Base-by-base conservation (phyloP, 1,284 basidiomycete genomes). In the Melampsora americana region DNA sequence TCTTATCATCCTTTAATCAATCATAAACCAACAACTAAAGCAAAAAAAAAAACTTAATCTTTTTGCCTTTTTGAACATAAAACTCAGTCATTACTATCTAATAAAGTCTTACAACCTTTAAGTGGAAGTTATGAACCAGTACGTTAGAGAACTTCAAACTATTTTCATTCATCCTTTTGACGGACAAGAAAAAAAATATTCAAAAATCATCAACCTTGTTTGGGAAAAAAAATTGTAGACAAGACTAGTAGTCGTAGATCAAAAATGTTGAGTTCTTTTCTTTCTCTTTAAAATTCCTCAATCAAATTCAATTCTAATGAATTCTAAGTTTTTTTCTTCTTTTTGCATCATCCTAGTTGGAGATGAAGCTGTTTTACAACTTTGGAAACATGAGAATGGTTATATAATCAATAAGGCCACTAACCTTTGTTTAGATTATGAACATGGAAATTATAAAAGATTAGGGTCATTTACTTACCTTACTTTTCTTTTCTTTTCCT, bases 341-440 rank as follows among this genome's bases (percentile, higher is more conserved):
- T n/a, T n/a, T n/a, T n/a, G n/a, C n/a, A n/a, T n/a, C n/a, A n/a
- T n/a, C n/a, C n/a, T 44, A 74, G 71, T 53, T 53, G 64, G 30
- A 4, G 30, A 56, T 20, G 70, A 73, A 44, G 28, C 32, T 23
- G 26, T 16, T n/a, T 30, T 53, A 7, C 71, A 74, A 46, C 62
- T 66, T 20, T 74, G 71, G 71, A 74, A 74, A 66, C 35, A 66
- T 26, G 64, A 66, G 16, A 66, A 66, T 50, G 71, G 71, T 39
- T 66, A 66, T 23, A 11, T 74, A 35, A 26, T 66, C 20, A 74
- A 74, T 53, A 66, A 66, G 53, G 46, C 50, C 1, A 66, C 71
- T 16, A 32, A n/a, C 30, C 50, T 73, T 14, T 66, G 62, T 23
- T 12, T 73, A 16, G 71, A 73, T 28, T 73, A 73, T 48, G 71